phyloP scores from a whole-genome alignment of 2,329 filamentous ascomycete genomes.

The Pseudohalonectria lignicola region DNA sequence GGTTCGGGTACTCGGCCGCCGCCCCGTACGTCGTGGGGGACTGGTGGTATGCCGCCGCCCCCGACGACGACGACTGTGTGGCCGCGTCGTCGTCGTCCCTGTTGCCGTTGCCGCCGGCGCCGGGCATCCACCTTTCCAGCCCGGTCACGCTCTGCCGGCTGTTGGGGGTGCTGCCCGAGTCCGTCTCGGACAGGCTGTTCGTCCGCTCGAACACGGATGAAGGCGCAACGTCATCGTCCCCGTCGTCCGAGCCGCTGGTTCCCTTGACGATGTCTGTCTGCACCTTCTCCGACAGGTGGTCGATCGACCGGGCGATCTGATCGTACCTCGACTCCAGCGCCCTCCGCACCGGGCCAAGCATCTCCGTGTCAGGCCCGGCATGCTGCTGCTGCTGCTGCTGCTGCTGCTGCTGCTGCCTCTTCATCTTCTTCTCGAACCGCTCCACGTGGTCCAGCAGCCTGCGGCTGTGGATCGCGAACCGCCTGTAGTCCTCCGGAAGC shows the following conservation, averaged over 20 bases:
- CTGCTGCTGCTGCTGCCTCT: conserved; percentile 21
- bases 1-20: conserved; percentile 14
- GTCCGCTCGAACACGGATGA: conserved; percentile 34
- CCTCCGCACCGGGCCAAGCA: conserved; percentile 17
- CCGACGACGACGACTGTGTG: too few relatives aligned
- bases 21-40: conserved; percentile 18
- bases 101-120: conserved; percentile 1
- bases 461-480: conserved; percentile 39
- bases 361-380: conserved; percentile 14
- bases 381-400: conserved; percentile 22
- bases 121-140: conserved; percentile 8
- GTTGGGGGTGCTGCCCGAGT: conserved; percentile 28
- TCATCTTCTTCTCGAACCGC: conserved; percentile 24
- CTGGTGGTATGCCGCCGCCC: conserved; percentile 13
- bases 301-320: conserved; percentile 28
- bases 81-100: conserved; percentile 16
- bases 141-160: conserved; percentile 20
- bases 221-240: conserved; percentile 16
- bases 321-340: conserved; percentile 23
- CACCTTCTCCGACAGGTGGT: conserved; percentile 27
- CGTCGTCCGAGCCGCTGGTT: neutral
- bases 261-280: conserved; percentile 25
- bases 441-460: conserved; percentile 28
- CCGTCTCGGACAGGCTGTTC: conserved; percentile 32
- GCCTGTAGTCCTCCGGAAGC: conserved; percentile 39